Base-by-base conservation (phyloP, 179 eudicot genomes). In the Silene vulgaris region DNA sequence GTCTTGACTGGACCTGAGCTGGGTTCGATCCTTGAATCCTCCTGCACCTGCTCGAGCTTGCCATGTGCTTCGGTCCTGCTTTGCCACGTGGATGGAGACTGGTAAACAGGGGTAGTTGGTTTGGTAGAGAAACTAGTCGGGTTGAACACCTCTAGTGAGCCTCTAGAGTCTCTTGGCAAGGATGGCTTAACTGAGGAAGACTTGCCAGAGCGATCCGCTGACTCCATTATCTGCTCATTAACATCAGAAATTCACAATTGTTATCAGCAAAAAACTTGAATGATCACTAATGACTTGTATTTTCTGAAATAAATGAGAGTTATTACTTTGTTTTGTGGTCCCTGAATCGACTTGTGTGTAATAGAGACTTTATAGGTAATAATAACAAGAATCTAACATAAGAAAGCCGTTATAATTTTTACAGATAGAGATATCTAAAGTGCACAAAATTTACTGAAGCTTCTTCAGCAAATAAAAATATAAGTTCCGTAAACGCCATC, bases 111-210 rank as follows among this genome's bases (percentile, higher is more conserved):
- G 56, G 66, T 77, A 28, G 82, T 35, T 12, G 87, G 84, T 73
- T 75, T 72, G 64, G 50, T 52, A 9, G 83, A 75, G 80, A 69
- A 66, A 26, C 83, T 50, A 7, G 90, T 81, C 7, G 97, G 99
- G 73, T 89, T 95, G 87, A 95, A 95, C 11, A 95, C 97, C 80
- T 95, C 99, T 1, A 95, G 84, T 4, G 99, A 95, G 73, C 95
- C 97, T 3, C 99, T 89, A 2, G 88, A 70, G 83, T 92, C 91
- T 81, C 97, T 83, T 20, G 95, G 86, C 17, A 85, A 80, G 11
- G 89, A 80, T 12, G 90, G 90, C 35, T 67, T 73, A 63, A 75
- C 82, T 76, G 82, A 63, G 11, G 85, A 74, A 68, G 82, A 77
- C 75, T 82, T 82, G 63, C 74, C 61, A 0, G 77, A 40, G 64